phyloP scores from a whole-genome alignment of 257 asterid species.

The Salvia splendens region DNA sequence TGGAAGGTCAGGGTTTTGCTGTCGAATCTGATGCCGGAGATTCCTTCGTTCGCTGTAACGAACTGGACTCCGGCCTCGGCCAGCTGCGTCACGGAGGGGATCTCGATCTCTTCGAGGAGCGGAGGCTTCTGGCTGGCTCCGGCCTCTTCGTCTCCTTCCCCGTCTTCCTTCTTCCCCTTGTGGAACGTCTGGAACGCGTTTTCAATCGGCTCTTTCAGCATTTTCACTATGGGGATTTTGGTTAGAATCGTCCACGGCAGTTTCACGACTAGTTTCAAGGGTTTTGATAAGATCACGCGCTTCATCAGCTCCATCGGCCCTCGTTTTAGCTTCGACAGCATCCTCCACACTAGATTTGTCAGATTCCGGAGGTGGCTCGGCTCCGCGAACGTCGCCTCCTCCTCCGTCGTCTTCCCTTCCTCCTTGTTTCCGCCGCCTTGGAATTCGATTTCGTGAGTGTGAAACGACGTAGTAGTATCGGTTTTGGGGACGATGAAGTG shows the following conservation, averaged over 20 bases:
- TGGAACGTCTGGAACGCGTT: conserved; percentile 18
- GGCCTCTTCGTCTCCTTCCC: conserved; percentile 19
- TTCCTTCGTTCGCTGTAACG: conserved; percentile 31
- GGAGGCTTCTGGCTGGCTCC: conserved; percentile 38
- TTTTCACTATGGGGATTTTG: conserved; percentile 36
- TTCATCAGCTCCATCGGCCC: conserved; percentile 38
- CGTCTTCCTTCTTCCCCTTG: conserved; percentile 19
- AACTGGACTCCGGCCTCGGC: conserved; percentile 36
- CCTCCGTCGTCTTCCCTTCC: background rate
- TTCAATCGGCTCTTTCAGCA: conserved; percentile 41
- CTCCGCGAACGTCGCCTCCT: background rate
- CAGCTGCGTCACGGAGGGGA: conserved; percentile 47
- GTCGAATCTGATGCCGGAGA: conserved; percentile 36
- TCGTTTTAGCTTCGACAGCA: conserved; percentile 22
- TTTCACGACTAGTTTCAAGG: conserved; percentile 33
- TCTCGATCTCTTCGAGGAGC: conserved; percentile 38
- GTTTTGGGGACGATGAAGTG: conserved; percentile 44
- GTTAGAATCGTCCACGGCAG: conserved; percentile 50
- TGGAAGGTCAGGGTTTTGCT: conserved; percentile 22
- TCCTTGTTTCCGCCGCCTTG: background rate
- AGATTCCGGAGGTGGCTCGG: conserved; percentile 24
- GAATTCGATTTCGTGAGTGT: conserved; percentile 25
- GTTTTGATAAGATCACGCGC: conserved; percentile 38
- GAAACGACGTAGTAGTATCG: conserved; percentile 16
- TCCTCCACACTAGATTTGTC: conserved; percentile 27